phyloP scores from a whole-genome alignment of 2,329 filamentous ascomycete genomes.

The Fusarium lyarnte region DNA sequence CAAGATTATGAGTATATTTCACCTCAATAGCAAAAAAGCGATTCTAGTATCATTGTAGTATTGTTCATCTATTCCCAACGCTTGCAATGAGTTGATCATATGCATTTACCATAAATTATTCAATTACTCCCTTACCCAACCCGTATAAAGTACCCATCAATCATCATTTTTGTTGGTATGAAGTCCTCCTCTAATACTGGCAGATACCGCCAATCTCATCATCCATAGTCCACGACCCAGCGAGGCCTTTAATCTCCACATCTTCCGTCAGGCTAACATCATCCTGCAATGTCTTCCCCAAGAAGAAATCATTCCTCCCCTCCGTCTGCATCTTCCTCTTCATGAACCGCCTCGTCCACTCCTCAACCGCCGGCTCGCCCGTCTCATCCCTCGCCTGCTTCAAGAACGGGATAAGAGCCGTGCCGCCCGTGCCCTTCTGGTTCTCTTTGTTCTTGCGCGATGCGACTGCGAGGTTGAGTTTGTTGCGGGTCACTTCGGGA shows the following conservation, averaged over 20 bases:
- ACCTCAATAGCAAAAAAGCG: not conserved
- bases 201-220: conserved; percentile 76
- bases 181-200: conserved; percentile 54
- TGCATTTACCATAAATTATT: not conserved
- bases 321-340: conserved; percentile 60
- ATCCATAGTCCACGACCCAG: conserved; percentile 89
- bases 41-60: not conserved
- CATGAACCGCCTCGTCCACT: conserved; percentile 69
- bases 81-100: not conserved
- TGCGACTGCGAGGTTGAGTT: conserved; percentile 71
- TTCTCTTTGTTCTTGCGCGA: conserved; percentile 63
- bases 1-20: not conserved
- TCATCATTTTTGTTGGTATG: not conserved
- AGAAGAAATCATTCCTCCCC: conserved; percentile 66
- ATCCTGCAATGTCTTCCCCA: conserved; percentile 60
- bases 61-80: not conserved
- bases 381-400: conserved; percentile 98
- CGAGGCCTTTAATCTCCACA: conserved; percentile 71
- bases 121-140: not conserved
- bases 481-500: conserved; percentile 60
- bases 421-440: conserved; percentile 90
- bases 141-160: not conserved
- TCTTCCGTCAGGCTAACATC: conserved; percentile 53
- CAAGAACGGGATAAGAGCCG: conserved; percentile 91
- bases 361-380: conserved; percentile 83